Evolutionary conservation across 1,284 basidiomycete species (phyloP).

Genomic region (Chondrostereum purpureum): DNA sequence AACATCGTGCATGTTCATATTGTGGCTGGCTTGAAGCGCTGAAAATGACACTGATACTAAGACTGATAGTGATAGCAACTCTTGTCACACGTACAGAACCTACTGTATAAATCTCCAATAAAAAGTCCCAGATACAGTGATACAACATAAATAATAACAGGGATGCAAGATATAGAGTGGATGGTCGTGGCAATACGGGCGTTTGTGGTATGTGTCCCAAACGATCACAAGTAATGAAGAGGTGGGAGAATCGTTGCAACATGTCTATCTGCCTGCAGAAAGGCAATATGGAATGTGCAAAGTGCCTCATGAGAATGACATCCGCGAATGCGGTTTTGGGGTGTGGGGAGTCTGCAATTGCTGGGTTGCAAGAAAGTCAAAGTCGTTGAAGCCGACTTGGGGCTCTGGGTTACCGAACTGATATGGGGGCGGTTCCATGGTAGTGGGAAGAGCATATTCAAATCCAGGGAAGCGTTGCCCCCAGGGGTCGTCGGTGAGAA

Average conservation of each 20-base stretch:
- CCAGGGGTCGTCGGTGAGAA: slow-evolving; percentile 46
- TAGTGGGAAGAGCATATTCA: slow-evolving; percentile 39
- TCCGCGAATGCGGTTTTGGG: neutral
- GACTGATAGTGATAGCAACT: too few relatives aligned
- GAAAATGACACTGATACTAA: too few relatives aligned
- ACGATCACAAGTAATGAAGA: neutral
- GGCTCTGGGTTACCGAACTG: neutral
- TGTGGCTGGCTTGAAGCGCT: too few relatives aligned
- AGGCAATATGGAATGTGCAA: neutral
- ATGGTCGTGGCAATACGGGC: too few relatives aligned
- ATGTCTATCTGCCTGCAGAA: neutral
- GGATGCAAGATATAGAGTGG: too few relatives aligned
- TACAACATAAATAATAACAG: neutral
- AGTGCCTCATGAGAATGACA: neutral
- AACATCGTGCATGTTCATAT: too few relatives aligned
- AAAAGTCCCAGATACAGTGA: neutral
- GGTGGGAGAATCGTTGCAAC: neutral
- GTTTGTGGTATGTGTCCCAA: too few relatives aligned
- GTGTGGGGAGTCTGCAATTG: too few relatives aligned
- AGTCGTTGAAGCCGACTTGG: neutral
- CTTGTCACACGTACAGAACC: too few relatives aligned
- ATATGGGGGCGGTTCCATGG: neutral
- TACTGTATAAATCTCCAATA: too few relatives aligned
- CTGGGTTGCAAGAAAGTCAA: slow-evolving; percentile 4
- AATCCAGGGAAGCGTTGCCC: slow-evolving; percentile 61